Evolutionary conservation across 148 eudicot genomes (phyloP).

Genomic region (Rhododendron simsii): DNA sequence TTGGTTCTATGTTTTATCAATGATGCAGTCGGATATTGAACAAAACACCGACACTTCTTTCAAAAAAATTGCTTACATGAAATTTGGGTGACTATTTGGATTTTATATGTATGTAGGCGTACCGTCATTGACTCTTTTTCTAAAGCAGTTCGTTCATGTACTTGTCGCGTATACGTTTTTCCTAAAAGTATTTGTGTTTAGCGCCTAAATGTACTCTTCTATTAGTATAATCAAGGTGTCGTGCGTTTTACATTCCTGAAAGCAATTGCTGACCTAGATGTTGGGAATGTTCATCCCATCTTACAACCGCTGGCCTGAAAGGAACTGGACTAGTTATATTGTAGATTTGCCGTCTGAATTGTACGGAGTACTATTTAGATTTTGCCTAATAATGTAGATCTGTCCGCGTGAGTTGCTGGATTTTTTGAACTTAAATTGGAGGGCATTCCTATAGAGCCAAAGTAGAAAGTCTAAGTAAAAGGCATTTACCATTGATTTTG

Average conservation of each 20-base stretch:
- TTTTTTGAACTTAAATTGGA: neutral
- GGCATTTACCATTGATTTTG: neutral
- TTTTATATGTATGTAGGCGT: neutral
- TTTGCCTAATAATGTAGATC: neutral
- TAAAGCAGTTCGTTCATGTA: neutral
- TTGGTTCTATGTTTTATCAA: neutral
- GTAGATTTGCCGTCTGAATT: neutral
- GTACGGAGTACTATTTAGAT: neutral
- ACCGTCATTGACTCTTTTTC: neutral
- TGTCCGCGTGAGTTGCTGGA: neutral
- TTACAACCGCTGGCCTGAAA: neutral
- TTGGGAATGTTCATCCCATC: neutral
- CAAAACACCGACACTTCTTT: neutral
- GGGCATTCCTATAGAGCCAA: neutral
- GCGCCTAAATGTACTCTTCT: neutral
- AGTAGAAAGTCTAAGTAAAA: neutral
- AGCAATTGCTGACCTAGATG: neutral
- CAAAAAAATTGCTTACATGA: neutral
- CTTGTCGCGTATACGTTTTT: neutral
- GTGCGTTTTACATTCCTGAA: neutral
- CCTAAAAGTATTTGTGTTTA: neutral
- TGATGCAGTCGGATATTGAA: neutral
- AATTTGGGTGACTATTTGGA: neutral
- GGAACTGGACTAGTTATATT: neutral
- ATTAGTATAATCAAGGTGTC: neutral